These are phyloP conservation scores for Parastagonospora avenae DNA, from an alignment of 2,329 filamentous ascomycete genomes.

Conservation along the genomic window DNA sequence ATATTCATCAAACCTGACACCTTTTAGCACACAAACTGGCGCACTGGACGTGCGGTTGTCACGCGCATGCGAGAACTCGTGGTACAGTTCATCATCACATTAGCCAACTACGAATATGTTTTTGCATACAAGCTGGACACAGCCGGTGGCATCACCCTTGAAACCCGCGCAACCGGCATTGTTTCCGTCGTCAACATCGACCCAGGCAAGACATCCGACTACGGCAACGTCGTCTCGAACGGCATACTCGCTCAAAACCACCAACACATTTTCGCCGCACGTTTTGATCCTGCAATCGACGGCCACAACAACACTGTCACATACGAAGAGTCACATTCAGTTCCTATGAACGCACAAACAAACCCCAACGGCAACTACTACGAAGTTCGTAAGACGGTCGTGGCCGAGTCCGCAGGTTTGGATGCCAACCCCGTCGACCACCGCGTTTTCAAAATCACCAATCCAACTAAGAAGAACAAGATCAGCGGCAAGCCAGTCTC, in stretches of 20 bases:
- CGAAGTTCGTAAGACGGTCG: conserved; percentile 55
- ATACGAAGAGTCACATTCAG: conserved; percentile 59
- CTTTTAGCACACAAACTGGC: conserved; percentile 71
- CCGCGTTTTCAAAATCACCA: conserved; percentile 60
- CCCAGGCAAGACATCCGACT: conserved; percentile 58
- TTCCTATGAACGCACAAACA: conserved; percentile 56
- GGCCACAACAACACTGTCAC: conserved; percentile 60
- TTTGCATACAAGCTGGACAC: conserved; percentile 69
- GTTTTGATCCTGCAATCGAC: conserved; percentile 68
- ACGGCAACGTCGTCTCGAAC: conserved; percentile 67
- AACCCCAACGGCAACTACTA: conserved; percentile 69
- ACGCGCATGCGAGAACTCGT: conserved; percentile 67
- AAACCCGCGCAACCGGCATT: conserved; percentile 70
- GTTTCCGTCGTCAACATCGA: conserved; percentile 67
- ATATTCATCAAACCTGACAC: not conserved
- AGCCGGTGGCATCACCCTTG: conserved; percentile 64
- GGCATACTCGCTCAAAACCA: conserved; percentile 72
- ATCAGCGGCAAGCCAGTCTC: conserved; percentile 53
- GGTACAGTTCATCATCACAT: conserved; percentile 70
- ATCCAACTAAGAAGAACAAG: conserved; percentile 52
- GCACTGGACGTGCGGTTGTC: conserved; percentile 66
- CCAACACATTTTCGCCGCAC: conserved; percentile 67
- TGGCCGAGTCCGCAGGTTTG: conserved; percentile 55
- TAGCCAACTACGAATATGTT: conserved; percentile 74
- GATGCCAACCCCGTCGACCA: conserved; percentile 62